A percentile compares a stretch with the other conserved stretches of the same genome.
These are phyloP conservation scores for Lasiosphaeria hispida DNA, from an alignment of 495 filamentous ascomycete genomes.

Conservation along the genomic window DNA sequence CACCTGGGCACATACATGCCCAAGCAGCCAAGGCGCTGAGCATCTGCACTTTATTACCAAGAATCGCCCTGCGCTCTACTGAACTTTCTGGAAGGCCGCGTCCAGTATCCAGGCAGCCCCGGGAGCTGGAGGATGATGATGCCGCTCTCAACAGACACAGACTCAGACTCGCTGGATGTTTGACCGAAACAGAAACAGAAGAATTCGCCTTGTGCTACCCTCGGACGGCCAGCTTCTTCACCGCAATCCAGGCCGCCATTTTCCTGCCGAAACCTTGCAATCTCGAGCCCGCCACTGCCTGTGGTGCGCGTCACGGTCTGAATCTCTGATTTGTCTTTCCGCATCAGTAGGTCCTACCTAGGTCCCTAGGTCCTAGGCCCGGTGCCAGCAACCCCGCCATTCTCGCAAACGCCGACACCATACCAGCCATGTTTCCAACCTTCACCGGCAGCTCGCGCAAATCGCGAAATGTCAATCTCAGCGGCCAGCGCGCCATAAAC, in stretches of 20 bases:
- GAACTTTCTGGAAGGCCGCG: neutral
- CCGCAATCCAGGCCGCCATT: neutral
- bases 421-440: slow-evolving; percentile 70
- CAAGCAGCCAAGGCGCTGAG: too few relatives aligned
- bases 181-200: too few relatives aligned
- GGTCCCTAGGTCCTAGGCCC: neutral
- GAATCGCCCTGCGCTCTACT: too few relatives aligned
- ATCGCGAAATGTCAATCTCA: slow-evolving; percentile 89
- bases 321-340: neutral
- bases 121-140: too few relatives aligned
- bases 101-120: neutral
- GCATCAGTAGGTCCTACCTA: neutral
- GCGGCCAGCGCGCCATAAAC: slow-evolving; percentile 70
- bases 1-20: too few relatives aligned
- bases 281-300: too few relatives aligned
- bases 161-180: too few relatives aligned
- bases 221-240: neutral
- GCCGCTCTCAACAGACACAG: too few relatives aligned
- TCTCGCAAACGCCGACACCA: neutral
- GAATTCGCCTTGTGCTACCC: neutral
- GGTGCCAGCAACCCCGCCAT: neutral
- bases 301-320: too few relatives aligned
- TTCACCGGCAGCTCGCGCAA: slow-evolving; percentile 87
- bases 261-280: too few relatives aligned
- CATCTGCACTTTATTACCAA: too few relatives aligned